Base-by-base conservation (phyloP, 371 early-diverging fungal species). In the Lichtheimia hyalospora region DNA sequence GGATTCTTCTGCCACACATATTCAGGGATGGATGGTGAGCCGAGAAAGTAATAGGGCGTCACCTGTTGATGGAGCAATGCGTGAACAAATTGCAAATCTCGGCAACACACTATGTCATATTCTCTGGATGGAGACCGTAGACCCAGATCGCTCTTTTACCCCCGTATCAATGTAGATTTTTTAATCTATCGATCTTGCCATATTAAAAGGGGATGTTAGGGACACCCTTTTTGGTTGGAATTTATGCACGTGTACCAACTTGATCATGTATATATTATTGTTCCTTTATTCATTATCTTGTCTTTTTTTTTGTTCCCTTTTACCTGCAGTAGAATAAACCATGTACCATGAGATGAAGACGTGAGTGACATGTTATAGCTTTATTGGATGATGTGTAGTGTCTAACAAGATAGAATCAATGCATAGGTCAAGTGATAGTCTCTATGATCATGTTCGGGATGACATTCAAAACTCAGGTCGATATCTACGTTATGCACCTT, bases 401-500 rank as follows among this genome's bases (percentile, higher is more conserved):
- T 34, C 34, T 25, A 25, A 34, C 1, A n/a, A n/a, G n/a, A n/a
- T n/a, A n/a, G n/a, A n/a, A n/a, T n/a, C 2, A 7, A 28, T 28
- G 7, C 10, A 34, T 34, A 34, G 34, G 34, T 34, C 34, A 34
- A 34, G 34, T 34, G 34, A 34, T 10, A 34, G 34, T 34, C 34
- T 34, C 34, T 34, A 34, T 34, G 34, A 34, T 34, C 34, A 34
- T 34, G 34, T 34, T 34, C 34, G 34, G 21, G 67, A 59, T 21
- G 71, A 71, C 51, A 84, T 86, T 39, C 77, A 81, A 16, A 83
- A 82, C 39, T 80, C 86, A 20, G 85, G 84, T 21, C 82, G 91
- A 49, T 90, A 88, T 54, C 84, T 88, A 10, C 80, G 81, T 1
- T 89, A 79, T 56, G 87, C 91, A 3, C 89, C 91, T 4, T 90